These are phyloP conservation scores for Piromyces sp. DNA, from an alignment of 192 early-diverging fungal genomes.

Conservation along the genomic window DNA sequence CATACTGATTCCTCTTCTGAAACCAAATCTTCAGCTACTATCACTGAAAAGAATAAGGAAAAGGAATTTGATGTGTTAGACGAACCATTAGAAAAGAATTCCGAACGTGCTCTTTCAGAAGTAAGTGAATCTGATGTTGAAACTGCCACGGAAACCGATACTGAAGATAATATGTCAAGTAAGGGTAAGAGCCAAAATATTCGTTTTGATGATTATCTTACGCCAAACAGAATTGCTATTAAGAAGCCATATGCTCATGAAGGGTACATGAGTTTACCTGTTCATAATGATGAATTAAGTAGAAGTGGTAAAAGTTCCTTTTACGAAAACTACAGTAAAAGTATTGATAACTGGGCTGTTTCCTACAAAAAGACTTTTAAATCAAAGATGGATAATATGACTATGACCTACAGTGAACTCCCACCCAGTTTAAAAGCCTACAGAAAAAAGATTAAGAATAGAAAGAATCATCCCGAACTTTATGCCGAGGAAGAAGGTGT, in stretches of 20 bases:
- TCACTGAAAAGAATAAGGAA: neutral
- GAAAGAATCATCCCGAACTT: neutral
- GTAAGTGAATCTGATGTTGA: neutral
- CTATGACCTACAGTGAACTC: neutral
- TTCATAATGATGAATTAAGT: neutral
- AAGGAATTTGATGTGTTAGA: neutral
- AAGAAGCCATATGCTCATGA: neutral
- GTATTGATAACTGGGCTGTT: neutral
- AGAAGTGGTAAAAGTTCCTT: neutral
- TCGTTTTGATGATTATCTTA: neutral
- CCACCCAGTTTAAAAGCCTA: neutral
- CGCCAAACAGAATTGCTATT: neutral
- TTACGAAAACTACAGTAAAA: neutral
- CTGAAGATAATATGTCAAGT: neutral
- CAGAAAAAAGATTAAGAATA: neutral
- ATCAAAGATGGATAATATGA: neutral
- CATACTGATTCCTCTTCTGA: too few relatives aligned
- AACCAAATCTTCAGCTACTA: neutral
- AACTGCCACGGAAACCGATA: neutral
- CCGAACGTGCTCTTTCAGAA: neutral
- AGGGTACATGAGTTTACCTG: neutral
- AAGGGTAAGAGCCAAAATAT: neutral
- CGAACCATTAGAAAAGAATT: neutral
- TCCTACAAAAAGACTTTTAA: neutral
- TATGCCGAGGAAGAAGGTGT: neutral